Evolutionary conservation across 2,329 filamentous ascomycete genomes (phyloP), one percentile per base, ranked within the genome.

Genomic region (Cladobotryum protrusum): DNA sequence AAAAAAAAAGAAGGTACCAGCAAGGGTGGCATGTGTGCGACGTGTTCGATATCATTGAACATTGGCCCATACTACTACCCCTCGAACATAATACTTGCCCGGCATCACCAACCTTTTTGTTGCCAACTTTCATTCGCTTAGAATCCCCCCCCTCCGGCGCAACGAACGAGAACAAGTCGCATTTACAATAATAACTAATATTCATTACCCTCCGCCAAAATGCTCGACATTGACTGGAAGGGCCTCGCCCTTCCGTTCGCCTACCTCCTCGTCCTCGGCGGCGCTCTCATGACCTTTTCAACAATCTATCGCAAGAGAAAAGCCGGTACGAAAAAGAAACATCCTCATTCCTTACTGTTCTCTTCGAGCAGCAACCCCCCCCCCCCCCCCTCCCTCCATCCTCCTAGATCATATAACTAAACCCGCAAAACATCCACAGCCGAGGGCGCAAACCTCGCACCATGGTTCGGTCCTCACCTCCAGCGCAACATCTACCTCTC

Each of bases 401-500:
- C 14, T 13, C 43, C 43, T 18, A 14, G 18, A 42, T 13, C 19
- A 14, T 18, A 18, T 18, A 8, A 14, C 5, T 32, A 35, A 14
- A 58, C 53, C 47, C 48, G 17, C 17, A 18, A 3, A 11, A 5
- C 17, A 5, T 41, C 24, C 14, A 34, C 57, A 90, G 87, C 76
- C 57, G 83, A 89, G 72, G 86, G 87, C 61, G 86, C 89, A 48
- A 89, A 87, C 59, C 83, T 99, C 54, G 89, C 87, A 58, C 90
- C 92, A 59, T 99, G 93, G 92, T 99, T 99, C 71, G 85, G 86
- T 19, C 80, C 86, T 47, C 91, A 99, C 67, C 76, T 95, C 46
- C 87, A 93, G 70, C 88, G 92, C 70, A 91, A 99, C 70, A 82
- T 99, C 65, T 99, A 97, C 76, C 82, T 96, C 53, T 90, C 90